phyloP scores from a whole-genome alignment of 768 basidiomycete species.

The Boletus reticulatus region DNA sequence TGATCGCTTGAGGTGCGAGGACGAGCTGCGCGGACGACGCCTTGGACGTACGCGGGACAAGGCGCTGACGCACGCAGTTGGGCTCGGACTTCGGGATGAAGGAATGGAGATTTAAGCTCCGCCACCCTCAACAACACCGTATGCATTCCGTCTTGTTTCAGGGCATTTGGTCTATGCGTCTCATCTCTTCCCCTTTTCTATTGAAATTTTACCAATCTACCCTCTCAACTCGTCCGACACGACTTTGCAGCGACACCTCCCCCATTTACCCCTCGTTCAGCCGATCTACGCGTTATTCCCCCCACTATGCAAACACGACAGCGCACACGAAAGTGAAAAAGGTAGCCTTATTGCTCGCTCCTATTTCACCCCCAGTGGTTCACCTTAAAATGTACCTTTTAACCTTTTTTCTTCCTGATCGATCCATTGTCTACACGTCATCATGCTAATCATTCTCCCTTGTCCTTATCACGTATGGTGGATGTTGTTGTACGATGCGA shows the following conservation, averaged over 20 bases:
- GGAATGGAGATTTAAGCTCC: conserved; percentile 17
- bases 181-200: neutral
- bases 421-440: neutral
- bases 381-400: conserved; percentile 6
- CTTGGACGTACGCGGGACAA: conserved; percentile 19
- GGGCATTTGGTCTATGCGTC: neutral
- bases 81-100: conserved; percentile 5
- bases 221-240: too few relatives aligned
- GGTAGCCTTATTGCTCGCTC: neutral
- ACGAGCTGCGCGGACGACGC: conserved; percentile 19
- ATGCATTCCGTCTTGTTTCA: too few relatives aligned
- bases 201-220: neutral
- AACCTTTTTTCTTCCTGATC: neutral
- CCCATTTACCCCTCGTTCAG: neutral
- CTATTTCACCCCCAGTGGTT: neutral
- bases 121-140: neutral
- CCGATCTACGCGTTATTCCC: neutral
- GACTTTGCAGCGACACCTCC: conserved; percentile 3
- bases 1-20: conserved; percentile 2
- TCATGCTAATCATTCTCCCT: neutral
- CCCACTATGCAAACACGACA: neutral
- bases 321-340: neutral
- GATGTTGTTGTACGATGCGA: conserved; percentile 5
- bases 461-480: neutral
- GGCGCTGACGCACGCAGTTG: neutral